A percentile compares a stretch with the other conserved stretches of the same genome.
Evolutionary conservation across 106 monocot species (phyloP).

Genomic region (Dendrobium huoshanense): DNA sequence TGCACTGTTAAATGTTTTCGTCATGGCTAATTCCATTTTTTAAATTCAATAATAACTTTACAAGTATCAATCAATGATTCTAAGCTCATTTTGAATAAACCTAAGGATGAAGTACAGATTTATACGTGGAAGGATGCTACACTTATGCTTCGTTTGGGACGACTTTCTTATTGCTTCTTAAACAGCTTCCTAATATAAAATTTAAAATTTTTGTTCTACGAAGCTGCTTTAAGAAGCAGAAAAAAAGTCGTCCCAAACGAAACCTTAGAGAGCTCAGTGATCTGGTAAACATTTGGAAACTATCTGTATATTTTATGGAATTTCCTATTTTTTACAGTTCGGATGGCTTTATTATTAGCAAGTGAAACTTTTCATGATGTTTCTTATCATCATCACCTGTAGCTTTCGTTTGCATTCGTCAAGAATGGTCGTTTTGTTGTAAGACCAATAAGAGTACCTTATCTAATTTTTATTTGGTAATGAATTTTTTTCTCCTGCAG

Average conservation of each 20-base stretch:
- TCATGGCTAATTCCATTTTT: too few species aligned
- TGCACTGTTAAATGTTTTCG: too few species aligned
- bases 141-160: conserved; percentile 9
- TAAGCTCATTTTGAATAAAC: conserved; percentile 23
- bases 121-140: conserved; percentile 99
- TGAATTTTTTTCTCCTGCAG: neutral
- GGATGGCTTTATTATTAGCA: too few species aligned
- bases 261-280: conserved; percentile 80
- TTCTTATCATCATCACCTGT: too few species aligned
- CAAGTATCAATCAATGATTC: too few species aligned
- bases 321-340: neutral
- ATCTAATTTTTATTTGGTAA: neutral
- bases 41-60: too few species aligned
- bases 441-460: conserved; percentile 46
- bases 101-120: conserved; percentile 95
- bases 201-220: too few species aligned
- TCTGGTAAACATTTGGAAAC: conserved; percentile 39
- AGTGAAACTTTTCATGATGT: too few species aligned
- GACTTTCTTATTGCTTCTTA: too few species aligned
- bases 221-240: too few species aligned
- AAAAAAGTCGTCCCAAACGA: too few species aligned
- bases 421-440: conserved; percentile 85
- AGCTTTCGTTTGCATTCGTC: conserved; percentile 83
- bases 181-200: too few species aligned
- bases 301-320: neutral